Base-by-base conservation (phyloP, 192 early-diverging fungal species). In the Coemansia aciculifera region DNA sequence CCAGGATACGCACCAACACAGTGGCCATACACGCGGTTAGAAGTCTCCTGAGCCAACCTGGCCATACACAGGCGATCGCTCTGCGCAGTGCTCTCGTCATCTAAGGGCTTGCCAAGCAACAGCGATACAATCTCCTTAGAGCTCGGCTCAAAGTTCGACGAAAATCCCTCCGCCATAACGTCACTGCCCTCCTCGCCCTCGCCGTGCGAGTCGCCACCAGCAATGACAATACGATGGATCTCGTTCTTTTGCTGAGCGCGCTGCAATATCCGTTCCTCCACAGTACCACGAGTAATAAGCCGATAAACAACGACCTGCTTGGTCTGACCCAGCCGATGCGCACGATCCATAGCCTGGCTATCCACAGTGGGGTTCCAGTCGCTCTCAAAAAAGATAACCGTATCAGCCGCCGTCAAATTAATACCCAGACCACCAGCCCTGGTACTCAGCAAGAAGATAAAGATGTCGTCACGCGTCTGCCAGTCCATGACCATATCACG, bases 321-420 rank as follows among this genome's bases (percentile, higher is more conserved):
- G 12, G 90, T 94, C 74, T 94, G 93, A 31, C 93, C 93, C 44
- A 94, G 66, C 69, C 93, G 85, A 81, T 94, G 93, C 6, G 91
- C 91, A 40, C 93, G 90, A 65, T 94, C 93, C 93, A 94, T 94
- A 19, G 93, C 93, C 72, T 95, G 93, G 73, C 93, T 93, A 84
- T 95, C 93, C 17, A 93, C 92, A 0, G 93, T 94, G 13, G 93
- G 93, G 67, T 94, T 94, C 93, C 93, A 94, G 73, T 94, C 93
- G 56, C 88, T 92, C 73, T 92, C 91, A 64, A 91, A 92, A 81
- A 93, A 93, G 66, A 93, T 93, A 9, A 93, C 92, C 3, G 92
- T 93, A 70, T 95, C 93, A 1, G 92, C 93, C 0, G 92, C 93
- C 2, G 94, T 95, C 75, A 94, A 88, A 64, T 96, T 96, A 68